Conservation (phyloP, 2,329 filamentous ascomycete genomes). For the Sarocladium strictum region DNA sequence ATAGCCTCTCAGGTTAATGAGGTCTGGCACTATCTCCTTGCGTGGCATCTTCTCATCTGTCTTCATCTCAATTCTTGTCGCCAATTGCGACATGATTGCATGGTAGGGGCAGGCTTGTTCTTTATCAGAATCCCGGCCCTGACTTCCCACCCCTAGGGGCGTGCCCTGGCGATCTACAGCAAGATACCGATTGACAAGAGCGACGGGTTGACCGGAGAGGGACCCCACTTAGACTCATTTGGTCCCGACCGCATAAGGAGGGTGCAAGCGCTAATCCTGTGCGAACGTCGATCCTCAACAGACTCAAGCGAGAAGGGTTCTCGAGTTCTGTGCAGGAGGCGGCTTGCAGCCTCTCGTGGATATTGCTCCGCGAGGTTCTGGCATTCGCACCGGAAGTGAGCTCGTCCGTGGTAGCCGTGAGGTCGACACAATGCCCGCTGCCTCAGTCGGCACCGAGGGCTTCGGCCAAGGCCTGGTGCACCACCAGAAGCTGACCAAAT, state of each 20-base stretch:
- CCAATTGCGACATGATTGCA: not conserved
- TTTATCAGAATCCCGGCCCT: not conserved
- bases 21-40: not conserved
- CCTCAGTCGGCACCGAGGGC: slow-evolving; percentile 25
- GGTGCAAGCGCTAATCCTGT: slow-evolving; percentile 5
- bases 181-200: not conserved
- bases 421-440: slow-evolving; percentile 10
- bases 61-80: not conserved
- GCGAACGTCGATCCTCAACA: not conserved
- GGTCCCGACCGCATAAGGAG: slow-evolving; percentile 5
- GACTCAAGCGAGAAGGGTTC: slow-evolving; percentile 5
- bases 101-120: not conserved
- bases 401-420: not conserved
- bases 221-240: slow-evolving; percentile 6
- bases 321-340: not conserved
- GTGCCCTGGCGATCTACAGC: not conserved
- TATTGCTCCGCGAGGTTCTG: not conserved
- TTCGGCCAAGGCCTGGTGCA: slow-evolving; percentile 12
- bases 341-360: slow-evolving; percentile 1
- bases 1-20: not conserved
- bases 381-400: not conserved
- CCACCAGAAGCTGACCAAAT: slow-evolving; percentile 31
- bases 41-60: not conserved
- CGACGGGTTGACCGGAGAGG: slow-evolving; percentile 5
- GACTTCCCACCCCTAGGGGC: not conserved